These are phyloP conservation scores for Protostelium mycophagum DNA, from an alignment of 78 protist genomes.

Conservation along the genomic window DNA sequence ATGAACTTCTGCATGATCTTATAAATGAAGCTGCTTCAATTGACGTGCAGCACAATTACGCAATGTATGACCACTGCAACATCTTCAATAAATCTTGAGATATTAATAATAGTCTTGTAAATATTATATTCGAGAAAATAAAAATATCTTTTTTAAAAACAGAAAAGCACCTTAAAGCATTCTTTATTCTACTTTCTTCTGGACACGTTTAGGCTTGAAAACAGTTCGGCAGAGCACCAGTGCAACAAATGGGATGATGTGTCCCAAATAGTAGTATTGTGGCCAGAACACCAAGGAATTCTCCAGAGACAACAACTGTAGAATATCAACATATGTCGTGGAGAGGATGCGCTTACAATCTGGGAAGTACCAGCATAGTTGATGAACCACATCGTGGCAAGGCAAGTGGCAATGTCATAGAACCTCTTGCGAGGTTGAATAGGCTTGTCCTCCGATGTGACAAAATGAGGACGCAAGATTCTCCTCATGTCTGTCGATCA, in stretches of 20 bases:
- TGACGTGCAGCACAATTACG: too few species aligned
- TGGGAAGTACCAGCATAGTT: conserved; percentile 33
- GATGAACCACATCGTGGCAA: conserved; percentile 27
- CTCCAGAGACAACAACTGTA: background rate
- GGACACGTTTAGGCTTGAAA: background rate
- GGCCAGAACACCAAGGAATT: background rate
- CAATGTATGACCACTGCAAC: too few species aligned
- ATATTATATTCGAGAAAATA: too few species aligned
- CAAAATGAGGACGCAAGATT: conserved; percentile 49
- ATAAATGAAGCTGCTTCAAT: too few species aligned
- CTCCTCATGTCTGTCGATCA: conserved; percentile 35
- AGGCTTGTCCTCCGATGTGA: conserved; percentile 6
- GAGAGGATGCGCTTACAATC: background rate
- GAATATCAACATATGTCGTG: background rate
- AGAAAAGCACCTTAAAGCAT: too few species aligned
- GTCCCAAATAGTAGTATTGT: background rate
- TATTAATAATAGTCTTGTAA: too few species aligned
- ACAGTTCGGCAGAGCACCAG: background rate
- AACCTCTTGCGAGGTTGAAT: conserved; percentile 25
- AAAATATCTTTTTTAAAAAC: too few species aligned
- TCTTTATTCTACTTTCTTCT: too few species aligned
- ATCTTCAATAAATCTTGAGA: too few species aligned
- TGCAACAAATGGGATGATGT: background rate
- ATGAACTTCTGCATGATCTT: too few species aligned
- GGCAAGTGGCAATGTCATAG: conserved; percentile 36